A percentile compares a stretch with the other conserved stretches of the same genome.
phyloP scores from a whole-genome alignment of 768 basidiomycete species.

The Terana coerulea region DNA sequence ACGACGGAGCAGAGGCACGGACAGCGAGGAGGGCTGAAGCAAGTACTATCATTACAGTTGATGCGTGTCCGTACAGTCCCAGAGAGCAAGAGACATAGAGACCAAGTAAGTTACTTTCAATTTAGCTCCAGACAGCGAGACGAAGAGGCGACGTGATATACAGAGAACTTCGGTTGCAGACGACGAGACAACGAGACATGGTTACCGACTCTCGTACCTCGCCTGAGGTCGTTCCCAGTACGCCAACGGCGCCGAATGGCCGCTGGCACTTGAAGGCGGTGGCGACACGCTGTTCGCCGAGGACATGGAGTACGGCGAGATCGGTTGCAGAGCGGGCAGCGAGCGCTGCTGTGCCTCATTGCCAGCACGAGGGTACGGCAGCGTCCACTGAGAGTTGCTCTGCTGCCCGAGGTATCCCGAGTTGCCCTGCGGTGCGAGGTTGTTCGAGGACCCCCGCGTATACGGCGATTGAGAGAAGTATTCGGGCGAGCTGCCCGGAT shows the following conservation, averaged over 20 bases:
- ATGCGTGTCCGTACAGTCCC: no score
- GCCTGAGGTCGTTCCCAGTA: constrained; percentile 20
- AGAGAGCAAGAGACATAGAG: no score
- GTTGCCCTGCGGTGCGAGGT: constrained; percentile 12
- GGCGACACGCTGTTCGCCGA: constrained; percentile 18
- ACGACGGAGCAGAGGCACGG: no score
- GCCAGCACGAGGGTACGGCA: constrained; percentile 21
- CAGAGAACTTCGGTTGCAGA: background rate
- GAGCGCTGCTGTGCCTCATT: constrained; percentile 9
- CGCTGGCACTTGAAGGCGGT: constrained; percentile 21
- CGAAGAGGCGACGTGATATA: no score
- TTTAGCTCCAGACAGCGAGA: no score
- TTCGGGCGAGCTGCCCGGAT: constrained; percentile 25
- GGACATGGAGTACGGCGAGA: constrained; percentile 21
- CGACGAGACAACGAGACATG: background rate
- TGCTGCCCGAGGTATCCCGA: constrained; percentile 16
- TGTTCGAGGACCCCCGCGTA: constrained; percentile 12
- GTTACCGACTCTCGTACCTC: background rate
- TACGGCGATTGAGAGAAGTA: constrained; percentile 25
- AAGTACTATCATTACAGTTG: no score
- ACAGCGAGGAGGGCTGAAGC: no score
- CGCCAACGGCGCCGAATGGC: constrained; percentile 10
- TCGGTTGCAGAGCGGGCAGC: constrained; percentile 22
- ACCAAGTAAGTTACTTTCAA: no score
- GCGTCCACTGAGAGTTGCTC: constrained; percentile 9